Evolutionary conservation across 1,284 basidiomycete genomes (phyloP).

Genomic region (Xanthoconium separans): DNA sequence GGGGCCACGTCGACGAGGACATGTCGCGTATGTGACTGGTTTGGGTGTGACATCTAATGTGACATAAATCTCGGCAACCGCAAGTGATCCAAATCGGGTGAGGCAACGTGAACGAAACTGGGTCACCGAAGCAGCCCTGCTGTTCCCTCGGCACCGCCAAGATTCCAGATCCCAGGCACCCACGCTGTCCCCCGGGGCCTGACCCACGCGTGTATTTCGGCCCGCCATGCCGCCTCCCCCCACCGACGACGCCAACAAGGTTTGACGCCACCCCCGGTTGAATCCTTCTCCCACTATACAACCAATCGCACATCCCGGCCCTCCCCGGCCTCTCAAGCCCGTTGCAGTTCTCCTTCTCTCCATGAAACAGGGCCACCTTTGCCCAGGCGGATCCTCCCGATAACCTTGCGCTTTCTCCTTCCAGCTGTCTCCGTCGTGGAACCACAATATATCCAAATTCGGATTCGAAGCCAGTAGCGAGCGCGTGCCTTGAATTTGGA

Average conservation of each 20-base stretch:
- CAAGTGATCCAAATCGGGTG: constrained; percentile 31
- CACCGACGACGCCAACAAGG: constrained; percentile 30
- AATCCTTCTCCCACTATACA: constrained; percentile 17
- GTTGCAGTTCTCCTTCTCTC: neutral
- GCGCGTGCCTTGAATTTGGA: constrained; percentile 33
- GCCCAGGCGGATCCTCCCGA: constrained; percentile 2
- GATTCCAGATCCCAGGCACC: constrained; percentile 33
- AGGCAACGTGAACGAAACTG: constrained; percentile 31
- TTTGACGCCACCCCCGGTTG: constrained; percentile 20
- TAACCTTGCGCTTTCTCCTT: neutral
- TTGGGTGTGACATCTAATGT: constrained; percentile 25
- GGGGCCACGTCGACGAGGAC: constrained; percentile 38
- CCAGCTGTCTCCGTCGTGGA: constrained; percentile 2
- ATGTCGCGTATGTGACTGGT: constrained; percentile 28
- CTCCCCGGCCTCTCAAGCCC: constrained; percentile 5
- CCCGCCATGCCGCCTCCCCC: constrained; percentile 22
- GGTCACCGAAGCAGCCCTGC: constrained; percentile 26
- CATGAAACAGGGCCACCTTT: constrained; percentile 21
- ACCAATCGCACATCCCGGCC: constrained; percentile 11
- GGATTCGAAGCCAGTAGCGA: constrained; percentile 26
- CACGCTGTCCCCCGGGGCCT: constrained; percentile 17
- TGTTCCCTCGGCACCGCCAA: constrained; percentile 38
- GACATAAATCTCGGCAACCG: constrained; percentile 38
- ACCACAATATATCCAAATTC: constrained; percentile 27
- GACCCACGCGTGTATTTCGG: constrained; percentile 15